Base-by-base conservation (phyloP, 2,329 filamentous ascomycete genomes). In the Hypoxylon sp. region DNA sequence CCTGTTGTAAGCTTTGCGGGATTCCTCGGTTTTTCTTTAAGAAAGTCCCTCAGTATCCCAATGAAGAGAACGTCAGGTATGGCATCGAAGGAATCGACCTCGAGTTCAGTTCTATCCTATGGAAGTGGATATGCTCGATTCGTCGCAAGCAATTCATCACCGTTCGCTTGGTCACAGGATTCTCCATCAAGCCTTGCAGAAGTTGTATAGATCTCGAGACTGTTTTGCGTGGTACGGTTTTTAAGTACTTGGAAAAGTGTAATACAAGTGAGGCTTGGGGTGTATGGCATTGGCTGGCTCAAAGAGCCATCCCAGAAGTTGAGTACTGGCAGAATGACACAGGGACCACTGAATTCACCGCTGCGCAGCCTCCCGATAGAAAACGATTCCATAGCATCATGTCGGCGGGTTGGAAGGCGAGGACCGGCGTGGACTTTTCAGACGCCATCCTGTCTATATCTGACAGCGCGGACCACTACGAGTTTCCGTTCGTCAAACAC, bases 1-100 rank as follows among this genome's bases (percentile, higher is more conserved):
- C 74, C 2, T 67, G 29, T 31, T 75, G 74, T 48, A 61, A 62
- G 13, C 29, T 74, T 11, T 75, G 74, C 62, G 51, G 56, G 26
- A 35, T 51, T 13, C 67, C 73, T 10, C 51, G 33, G 5, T 63
- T 71, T n/a, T 50, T 46, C 39, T n/a, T 31, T 24, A 48, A 47
- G 13, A 29, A 48, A 11, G 14, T 13, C 29, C 14, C 22, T 5
- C 9, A 17, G 10, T 26, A 19, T 17, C 22, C 5, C 19, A 22
- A 44, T 10, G 26, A n/a, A 29, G 39, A 48, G 9, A 19, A 61
- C 1, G 10, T 24, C 2, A 17, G 51, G 9, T 54, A 61, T 10
- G 70, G 65, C 2, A 66, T 73, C 29, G 60, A 68, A n/a, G 70
- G 63, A 1, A 59, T 74, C 2, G 70, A 74, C 47, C 54, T 72